Evolutionary conservation across 2,329 filamentous ascomycete genomes (phyloP).

Genomic region (Colletotrichum noveboracense): DNA sequence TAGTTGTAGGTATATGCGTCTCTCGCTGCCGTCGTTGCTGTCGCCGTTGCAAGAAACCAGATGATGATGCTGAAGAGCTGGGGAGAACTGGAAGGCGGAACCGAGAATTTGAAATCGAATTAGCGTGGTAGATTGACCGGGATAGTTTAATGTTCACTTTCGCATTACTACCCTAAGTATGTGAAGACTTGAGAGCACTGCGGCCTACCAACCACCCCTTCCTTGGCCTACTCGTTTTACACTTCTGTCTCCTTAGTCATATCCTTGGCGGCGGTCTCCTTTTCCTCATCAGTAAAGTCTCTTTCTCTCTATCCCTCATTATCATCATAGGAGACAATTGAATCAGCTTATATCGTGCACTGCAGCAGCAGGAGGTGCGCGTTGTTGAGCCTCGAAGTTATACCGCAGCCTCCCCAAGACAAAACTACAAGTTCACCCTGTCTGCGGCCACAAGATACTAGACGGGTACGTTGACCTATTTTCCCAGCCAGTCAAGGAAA

Average conservation of each 20-base stretch:
- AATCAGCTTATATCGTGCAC: neutral
- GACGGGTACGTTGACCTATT: neutral
- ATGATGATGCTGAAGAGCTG: neutral
- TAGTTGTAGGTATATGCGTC: no score
- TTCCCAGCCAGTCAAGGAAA: neutral
- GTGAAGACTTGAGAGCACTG: neutral
- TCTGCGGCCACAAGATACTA: neutral
- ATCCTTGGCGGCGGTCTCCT: neutral
- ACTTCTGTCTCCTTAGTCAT: neutral
- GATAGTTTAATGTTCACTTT: neutral
- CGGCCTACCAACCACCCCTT: neutral
- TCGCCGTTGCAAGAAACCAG: neutral
- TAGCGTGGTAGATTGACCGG: fast-evolving
- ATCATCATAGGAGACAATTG: fast-evolving
- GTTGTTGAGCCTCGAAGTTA: neutral
- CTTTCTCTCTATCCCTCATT: neutral
- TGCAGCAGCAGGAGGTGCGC: neutral
- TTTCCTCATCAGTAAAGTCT: neutral
- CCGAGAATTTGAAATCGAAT: neutral
- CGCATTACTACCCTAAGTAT: neutral
- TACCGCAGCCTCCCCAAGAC: fast-evolving
- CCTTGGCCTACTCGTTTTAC: neutral
- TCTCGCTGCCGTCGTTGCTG: neutral
- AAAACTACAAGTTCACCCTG: neutral
- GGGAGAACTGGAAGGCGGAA: neutral